phyloP scores from a whole-genome alignment of 805 yeast species.

The Blastobotrys americana region DNA sequence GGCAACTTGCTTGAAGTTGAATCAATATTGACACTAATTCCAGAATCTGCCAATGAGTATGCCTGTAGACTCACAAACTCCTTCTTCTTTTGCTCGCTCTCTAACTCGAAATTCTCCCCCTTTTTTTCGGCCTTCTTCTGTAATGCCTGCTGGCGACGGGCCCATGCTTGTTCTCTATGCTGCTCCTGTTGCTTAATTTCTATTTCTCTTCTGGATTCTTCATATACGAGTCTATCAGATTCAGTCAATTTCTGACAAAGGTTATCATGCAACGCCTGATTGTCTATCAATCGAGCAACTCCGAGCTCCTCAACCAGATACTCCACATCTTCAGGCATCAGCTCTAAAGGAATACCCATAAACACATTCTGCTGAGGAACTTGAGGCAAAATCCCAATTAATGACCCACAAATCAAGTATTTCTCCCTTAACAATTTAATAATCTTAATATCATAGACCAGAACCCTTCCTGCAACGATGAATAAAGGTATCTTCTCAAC shows the following conservation, averaged over 20 bases:
- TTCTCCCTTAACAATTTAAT: constrained; percentile 47
- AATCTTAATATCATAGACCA: constrained; percentile 53
- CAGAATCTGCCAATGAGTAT: constrained; percentile 9
- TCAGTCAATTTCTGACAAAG: constrained; percentile 14
- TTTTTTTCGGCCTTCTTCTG: constrained; percentile 12
- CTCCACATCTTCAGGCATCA: constrained; percentile 64
- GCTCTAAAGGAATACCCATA: constrained; percentile 71
- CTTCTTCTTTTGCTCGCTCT: constrained; percentile 9
- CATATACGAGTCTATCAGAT: constrained; percentile 15
- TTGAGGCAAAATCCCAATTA: constrained; percentile 75
- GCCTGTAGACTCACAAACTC: constrained; percentile 8
- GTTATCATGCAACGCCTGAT: constrained; percentile 26
- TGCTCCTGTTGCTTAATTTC: constrained; percentile 17
- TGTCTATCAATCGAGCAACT: constrained; percentile 41
- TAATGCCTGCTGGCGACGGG: constrained; percentile 16
- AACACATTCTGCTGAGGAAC: constrained; percentile 95
- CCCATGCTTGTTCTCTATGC: constrained; percentile 16
- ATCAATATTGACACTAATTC: constrained; percentile 7
- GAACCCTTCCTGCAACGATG: constrained; percentile 38
- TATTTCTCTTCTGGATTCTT: constrained; percentile 13
- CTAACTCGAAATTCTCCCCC: constrained; percentile 5
- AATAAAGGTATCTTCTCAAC: constrained; percentile 32
- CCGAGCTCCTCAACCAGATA: constrained; percentile 47
- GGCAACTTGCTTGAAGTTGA: constrained; percentile 13
- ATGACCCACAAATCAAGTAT: constrained; percentile 64